Base-by-base conservation (phyloP, 257 asterid species). In the Solanum habrochaites region DNA sequence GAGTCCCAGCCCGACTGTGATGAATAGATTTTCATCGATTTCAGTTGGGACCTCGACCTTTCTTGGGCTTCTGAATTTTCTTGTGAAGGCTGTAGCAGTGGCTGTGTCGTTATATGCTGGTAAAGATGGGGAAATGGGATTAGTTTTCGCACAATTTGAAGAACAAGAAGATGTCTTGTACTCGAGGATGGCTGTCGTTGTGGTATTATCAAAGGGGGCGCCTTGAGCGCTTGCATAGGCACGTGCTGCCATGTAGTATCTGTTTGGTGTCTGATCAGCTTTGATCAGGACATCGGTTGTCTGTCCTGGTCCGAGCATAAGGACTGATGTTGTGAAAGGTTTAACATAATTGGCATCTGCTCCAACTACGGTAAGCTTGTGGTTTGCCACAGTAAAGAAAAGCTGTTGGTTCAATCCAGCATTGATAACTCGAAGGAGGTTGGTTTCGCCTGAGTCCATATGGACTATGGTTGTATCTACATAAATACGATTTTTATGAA, bases 281-380 rank as follows among this genome's bases (percentile, higher is more conserved):
- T 93, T 94, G 89, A 97, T 89, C 1, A 97, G 94, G 60, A 97
- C 98, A 81, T 97, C 98, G 2, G 99, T 97, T 21, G 99, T 97
- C 83, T 97, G 98, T 4, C 99, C 98, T 1, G 99, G 99, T 13
- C 99, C 99, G 6, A 97, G 93, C 99, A 97, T 94, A 89, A 97
- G 85, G 66, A 94, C 94, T 0, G 95, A 89, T 85, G 99, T 94
- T 78, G 94, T 94, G 90, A 95, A 95, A 85, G 99, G 98, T 78
- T 94, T 95, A 16, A 93, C 88, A 75, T 95, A 95, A 1, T 93
- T 91, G 83, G 97, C 98, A 16, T 97, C 99, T 7, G 98, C 98
- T 62, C 94, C 98, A 1, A 97, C 99, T 12, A 97, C 99, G 0
- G 96, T 94, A 18, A 97, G 89, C 87, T 90, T 93, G 90, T 97